phyloP scores from a whole-genome alignment of 768 basidiomycete genomes.

The Chalciporus pseudorubinellus region DNA sequence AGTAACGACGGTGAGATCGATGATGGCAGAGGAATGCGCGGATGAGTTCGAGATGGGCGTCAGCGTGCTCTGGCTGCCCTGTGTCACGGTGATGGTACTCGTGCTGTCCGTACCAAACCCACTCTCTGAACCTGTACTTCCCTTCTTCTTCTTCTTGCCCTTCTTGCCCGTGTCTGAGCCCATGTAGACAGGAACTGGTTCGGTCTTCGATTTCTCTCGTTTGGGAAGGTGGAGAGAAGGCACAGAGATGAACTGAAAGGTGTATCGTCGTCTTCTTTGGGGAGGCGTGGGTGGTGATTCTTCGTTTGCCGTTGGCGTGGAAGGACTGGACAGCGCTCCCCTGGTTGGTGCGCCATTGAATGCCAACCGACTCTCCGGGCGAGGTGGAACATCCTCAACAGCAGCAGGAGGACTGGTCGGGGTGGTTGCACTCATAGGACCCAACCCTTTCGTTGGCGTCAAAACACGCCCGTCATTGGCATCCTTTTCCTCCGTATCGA shows the following conservation, averaged over 20 bases:
- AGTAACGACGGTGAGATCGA: slow-evolving; percentile 7
- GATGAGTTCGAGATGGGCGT: not conserved
- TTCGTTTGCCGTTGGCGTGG: not conserved
- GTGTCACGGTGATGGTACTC: slow-evolving; percentile 19
- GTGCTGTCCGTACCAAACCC: slow-evolving; percentile 17
- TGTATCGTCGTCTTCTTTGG: slow-evolving; percentile 19
- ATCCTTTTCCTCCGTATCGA: not conserved
- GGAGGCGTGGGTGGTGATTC: not conserved
- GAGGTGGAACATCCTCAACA: not conserved
- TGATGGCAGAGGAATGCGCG: not conserved
- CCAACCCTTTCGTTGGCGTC: not conserved
- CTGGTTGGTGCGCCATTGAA: not conserved
- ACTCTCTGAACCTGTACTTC: slow-evolving; percentile 2
- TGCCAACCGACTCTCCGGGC: not conserved
- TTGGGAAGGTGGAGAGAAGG: slow-evolving; percentile 18
- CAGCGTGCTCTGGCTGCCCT: slow-evolving; percentile 22
- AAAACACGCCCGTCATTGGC: not conserved
- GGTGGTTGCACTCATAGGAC: too few species aligned
- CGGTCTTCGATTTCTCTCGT: slow-evolving; percentile 15
- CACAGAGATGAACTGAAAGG: slow-evolving; percentile 25
- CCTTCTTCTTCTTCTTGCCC: not conserved
- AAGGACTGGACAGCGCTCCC: not conserved
- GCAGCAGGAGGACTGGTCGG: not conserved
- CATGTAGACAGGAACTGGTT: not conserved
- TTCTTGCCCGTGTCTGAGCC: not conserved